Percentiles rank a stretch among this genome's conserved stretches.
Evolutionary conservation across 768 basidiomycete genomes (phyloP).

Genomic region (Kwoniella sp.): DNA sequence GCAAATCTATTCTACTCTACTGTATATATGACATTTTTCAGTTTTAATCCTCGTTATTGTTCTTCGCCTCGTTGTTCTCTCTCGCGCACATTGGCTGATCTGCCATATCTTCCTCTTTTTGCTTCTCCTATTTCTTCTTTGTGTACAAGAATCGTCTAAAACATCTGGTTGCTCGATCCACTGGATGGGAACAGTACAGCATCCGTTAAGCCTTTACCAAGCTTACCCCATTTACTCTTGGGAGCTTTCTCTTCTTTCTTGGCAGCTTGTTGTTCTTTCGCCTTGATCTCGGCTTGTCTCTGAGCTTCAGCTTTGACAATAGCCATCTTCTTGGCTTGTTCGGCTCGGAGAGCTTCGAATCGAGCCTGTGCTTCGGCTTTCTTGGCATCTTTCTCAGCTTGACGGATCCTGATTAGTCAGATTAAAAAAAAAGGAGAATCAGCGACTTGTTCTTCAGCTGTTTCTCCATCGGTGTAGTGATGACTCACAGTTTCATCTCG

Average conservation of each 20-base stretch:
- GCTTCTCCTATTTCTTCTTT: background rate
- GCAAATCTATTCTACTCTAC: no score
- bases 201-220: conserved; percentile 38
- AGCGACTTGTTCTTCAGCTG: no score
- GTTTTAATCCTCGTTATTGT: no score
- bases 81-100: no score
- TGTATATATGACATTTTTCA: no score
- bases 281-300: conserved; percentile 25
- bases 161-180: conserved; percentile 2
- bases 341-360: conserved; percentile 36
- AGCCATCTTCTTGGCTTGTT: conserved; percentile 35
- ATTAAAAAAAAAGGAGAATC: background rate
- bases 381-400: conserved; percentile 36
- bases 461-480: no score
- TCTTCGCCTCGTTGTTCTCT: no score
- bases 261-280: conserved; percentile 1
- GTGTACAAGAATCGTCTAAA: background rate
- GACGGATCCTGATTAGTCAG: conserved; percentile 21
- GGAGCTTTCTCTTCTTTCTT: conserved; percentile 14
- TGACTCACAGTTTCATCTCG: conserved; percentile 31
- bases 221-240: conserved; percentile 38
- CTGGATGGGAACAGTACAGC: conserved; percentile 37
- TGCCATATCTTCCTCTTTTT: no score
- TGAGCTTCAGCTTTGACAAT: conserved; percentile 33
- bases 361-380: conserved; percentile 36